phyloP scores from a whole-genome alignment of 2,329 filamentous ascomycete species.

The Macroventuria anomochaeta region DNA sequence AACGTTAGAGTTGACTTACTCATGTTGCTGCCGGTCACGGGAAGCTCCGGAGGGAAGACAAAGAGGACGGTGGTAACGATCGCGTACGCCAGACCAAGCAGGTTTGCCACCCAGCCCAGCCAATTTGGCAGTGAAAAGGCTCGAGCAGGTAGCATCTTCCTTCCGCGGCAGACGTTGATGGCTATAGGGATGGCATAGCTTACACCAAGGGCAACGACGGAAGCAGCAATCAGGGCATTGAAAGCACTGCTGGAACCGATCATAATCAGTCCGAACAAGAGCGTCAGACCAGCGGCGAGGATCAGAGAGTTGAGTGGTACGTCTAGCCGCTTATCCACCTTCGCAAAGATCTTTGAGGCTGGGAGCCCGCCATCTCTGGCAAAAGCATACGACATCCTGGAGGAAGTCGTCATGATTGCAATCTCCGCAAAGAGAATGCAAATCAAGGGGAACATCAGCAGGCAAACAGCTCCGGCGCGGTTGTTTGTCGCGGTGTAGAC shows the following conservation, averaged over 20 bases:
- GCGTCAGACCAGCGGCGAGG: conserved; percentile 65
- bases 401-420: conserved; percentile 70
- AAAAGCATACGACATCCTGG: conserved; percentile 72
- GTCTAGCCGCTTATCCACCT: conserved; percentile 65
- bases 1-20: conserved; percentile 53
- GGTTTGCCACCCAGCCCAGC: conserved; percentile 67
- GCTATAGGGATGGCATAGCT: conserved; percentile 77
- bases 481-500: conserved; percentile 67
- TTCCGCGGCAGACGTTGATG: conserved; percentile 71
- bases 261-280: conserved; percentile 74
- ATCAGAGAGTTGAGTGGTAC: conserved; percentile 72
- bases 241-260: conserved; percentile 72
- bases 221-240: conserved; percentile 73
- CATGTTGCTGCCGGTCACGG: conserved; percentile 72
- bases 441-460: conserved; percentile 70
- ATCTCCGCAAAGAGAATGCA: conserved; percentile 70
- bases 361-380: conserved; percentile 72
- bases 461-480: conserved; percentile 66
- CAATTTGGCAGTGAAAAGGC: conserved; percentile 62
- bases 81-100: conserved; percentile 68
- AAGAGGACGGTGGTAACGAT: conserved; percentile 76
- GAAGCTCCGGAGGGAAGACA: conserved; percentile 72
- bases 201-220: conserved; percentile 73
- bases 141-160: conserved; percentile 67
- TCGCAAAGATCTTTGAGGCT: conserved; percentile 64